Percentiles rank a stretch among this genome's conserved stretches.
Conservation (phyloP, 2,329 filamentous ascomycete species). For the Scopulariopsis brevicaulis region DNA sequence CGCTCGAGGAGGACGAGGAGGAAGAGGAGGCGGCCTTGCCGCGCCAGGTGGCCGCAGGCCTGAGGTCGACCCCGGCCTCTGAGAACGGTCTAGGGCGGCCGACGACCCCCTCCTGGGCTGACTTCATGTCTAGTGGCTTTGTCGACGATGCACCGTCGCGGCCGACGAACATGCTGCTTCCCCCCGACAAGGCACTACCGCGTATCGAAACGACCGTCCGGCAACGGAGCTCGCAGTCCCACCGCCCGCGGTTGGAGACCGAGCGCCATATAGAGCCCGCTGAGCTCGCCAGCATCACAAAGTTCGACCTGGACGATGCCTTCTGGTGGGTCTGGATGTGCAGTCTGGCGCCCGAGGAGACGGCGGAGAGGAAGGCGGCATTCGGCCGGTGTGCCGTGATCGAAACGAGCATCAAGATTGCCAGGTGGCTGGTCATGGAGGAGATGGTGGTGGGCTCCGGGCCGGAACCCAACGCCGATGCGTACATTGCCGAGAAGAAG, state of each 20-base stretch:
- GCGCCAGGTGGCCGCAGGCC: slow-evolving; percentile 23
- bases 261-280: slow-evolving; percentile 69
- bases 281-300: slow-evolving; percentile 84
- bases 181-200: slow-evolving; percentile 82
- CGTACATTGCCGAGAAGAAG: slow-evolving; percentile 81
- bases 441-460: slow-evolving; percentile 93
- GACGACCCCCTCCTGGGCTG: slow-evolving; percentile 95
- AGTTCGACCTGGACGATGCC: slow-evolving; percentile 79
- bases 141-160: slow-evolving; percentile 59
- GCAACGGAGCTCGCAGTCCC: slow-evolving; percentile 79
- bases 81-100: slow-evolving; percentile 62
- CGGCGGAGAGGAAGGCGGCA: slow-evolving; percentile 71
- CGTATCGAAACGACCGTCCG: slow-evolving; percentile 64
- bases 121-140: slow-evolving; percentile 92
- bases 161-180: slow-evolving; percentile 62
- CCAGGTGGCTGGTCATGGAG: slow-evolving; percentile 89
- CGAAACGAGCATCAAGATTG: slow-evolving; percentile 71
- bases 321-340: slow-evolving; percentile 99
- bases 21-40: slow-evolving; percentile 42
- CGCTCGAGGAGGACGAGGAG: slow-evolving; percentile 59
- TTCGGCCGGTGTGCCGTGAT: slow-evolving; percentile 90
- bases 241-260: slow-evolving; percentile 59
- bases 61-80: slow-evolving; percentile 58
- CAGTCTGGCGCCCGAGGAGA: slow-evolving; percentile 86
- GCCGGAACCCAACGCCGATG: slow-evolving; percentile 69